Percentiles rank a stretch among this genome's conserved stretches.
Conservation (phyloP, 2,329 filamentous ascomycete genomes). For the Fusarium dlaminii region DNA sequence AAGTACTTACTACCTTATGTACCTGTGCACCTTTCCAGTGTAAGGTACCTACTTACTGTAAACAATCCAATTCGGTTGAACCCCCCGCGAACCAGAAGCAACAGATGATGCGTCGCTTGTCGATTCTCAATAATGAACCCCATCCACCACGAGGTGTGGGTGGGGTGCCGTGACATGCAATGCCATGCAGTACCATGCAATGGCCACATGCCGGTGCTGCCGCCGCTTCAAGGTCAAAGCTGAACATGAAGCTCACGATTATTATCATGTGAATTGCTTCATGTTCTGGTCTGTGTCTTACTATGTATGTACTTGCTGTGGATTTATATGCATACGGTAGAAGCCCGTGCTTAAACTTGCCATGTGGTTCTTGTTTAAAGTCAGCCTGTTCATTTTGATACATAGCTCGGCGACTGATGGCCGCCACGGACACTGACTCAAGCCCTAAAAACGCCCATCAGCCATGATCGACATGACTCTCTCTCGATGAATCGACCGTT, state of each 20-base stretch:
- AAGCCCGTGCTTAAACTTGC: background rate
- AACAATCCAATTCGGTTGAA: conserved; percentile 8
- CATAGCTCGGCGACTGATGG: background rate
- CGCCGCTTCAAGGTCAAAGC: conserved; percentile 1
- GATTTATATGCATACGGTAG: background rate
- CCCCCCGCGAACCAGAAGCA: conserved; percentile 6
- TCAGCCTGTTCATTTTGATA: background rate
- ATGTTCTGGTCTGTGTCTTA: background rate
- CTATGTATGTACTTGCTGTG: background rate
- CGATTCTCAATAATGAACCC: background rate
- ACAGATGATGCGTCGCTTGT: conserved; percentile 1
- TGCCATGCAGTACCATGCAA: background rate
- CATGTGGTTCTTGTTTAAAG: conserved; percentile 8
- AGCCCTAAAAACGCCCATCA: background rate
- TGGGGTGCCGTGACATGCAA: conserved; percentile 2
- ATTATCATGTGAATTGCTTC: background rate
- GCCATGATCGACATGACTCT: conserved; percentile 11
- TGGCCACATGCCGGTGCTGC: conserved; percentile 2
- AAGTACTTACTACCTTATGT: background rate
- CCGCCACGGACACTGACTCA: conserved; percentile 4
- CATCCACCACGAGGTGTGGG: conserved; percentile 22
- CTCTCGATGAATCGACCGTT: background rate
- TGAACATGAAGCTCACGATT: conserved; percentile 1
- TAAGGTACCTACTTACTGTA: too few relatives aligned
- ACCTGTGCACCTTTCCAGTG: background rate